Conservation (phyloP, 495 filamentous ascomycete genomes). For the Xylaria bambusicola region DNA sequence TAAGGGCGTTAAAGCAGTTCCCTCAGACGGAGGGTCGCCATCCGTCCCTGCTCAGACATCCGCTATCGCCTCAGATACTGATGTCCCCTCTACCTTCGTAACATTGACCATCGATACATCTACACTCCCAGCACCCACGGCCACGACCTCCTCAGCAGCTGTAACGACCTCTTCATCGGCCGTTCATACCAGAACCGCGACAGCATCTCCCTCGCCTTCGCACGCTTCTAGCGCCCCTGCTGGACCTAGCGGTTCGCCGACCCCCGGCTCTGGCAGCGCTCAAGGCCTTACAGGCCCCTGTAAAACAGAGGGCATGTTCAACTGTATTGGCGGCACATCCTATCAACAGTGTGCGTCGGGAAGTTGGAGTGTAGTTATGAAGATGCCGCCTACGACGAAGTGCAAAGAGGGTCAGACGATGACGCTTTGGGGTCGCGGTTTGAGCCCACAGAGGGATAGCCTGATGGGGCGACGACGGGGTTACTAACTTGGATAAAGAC, state of each 20-base stretch:
- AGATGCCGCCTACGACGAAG: conserved; percentile 27
- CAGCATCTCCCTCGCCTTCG: background rate
- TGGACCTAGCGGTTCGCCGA: background rate
- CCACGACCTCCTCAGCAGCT: conserved; percentile 15
- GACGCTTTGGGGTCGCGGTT: conserved; percentile 29
- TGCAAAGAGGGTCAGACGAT: conserved; percentile 28
- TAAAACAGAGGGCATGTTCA: conserved; percentile 31
- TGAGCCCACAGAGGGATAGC: background rate
- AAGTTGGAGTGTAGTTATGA: conserved; percentile 26
- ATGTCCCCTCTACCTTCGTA: background rate
- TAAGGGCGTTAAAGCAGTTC: conserved; percentile 25
- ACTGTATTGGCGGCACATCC: conserved; percentile 36
- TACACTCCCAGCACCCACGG: background rate
- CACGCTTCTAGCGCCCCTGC: background rate
- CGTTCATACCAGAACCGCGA: background rate
- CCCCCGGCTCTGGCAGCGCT: background rate
- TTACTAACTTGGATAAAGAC: background rate
- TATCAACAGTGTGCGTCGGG: conserved; percentile 37
- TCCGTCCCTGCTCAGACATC: conserved; percentile 9
- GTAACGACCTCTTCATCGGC: background rate
- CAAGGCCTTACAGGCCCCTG: conserved; percentile 31
- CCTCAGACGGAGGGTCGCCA: conserved; percentile 18
- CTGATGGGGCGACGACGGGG: background rate
- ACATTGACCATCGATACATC: background rate
- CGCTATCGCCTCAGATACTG: background rate